These are phyloP conservation scores for Monilinia polystroma DNA, from an alignment of 2,329 filamentous ascomycete genomes.

Conservation along the genomic window DNA sequence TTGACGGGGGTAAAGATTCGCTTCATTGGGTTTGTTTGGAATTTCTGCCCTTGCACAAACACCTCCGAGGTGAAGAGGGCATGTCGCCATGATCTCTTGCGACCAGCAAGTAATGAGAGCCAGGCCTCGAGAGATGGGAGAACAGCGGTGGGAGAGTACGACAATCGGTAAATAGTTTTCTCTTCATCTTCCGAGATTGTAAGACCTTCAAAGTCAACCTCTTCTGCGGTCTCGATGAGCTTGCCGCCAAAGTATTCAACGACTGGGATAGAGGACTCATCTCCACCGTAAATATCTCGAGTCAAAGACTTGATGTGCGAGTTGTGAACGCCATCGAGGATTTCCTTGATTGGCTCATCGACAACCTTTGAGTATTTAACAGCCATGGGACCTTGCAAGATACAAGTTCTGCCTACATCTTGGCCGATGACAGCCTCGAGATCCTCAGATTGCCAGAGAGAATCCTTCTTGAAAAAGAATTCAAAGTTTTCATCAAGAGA, in stretches of 20 bases:
- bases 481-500: conserved; percentile 96
- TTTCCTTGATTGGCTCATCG: conserved; percentile 93
- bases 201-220: conserved; percentile 80
- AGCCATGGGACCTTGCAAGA: conserved; percentile 91
- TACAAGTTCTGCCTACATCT: conserved; percentile 94
- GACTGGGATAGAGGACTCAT: conserved; percentile 72
- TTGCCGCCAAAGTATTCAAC: conserved; percentile 96
- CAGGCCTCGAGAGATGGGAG: conserved; percentile 80
- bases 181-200: conserved; percentile 75
- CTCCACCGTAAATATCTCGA: conserved; percentile 73
- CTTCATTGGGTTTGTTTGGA: conserved; percentile 94
- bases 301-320: conserved; percentile 80
- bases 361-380: conserved; percentile 85
- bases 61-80: conserved; percentile 92
- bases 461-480: conserved; percentile 99
- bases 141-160: conserved; percentile 67
- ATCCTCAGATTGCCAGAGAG: conserved; percentile 98
- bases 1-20: conserved; percentile 84
- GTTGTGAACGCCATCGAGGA: conserved; percentile 86
- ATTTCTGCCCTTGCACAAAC: conserved; percentile 91
- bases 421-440: conserved; percentile 93
- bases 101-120: conserved; percentile 84
- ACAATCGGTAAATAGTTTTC: conserved; percentile 83
- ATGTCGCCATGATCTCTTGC: conserved; percentile 86
- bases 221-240: conserved; percentile 67